Evolutionary conservation across 2,329 filamentous ascomycete species (phyloP), one percentile per base, ranked within the genome.

Genomic region (Sclerotiophoma versabilis): DNA sequence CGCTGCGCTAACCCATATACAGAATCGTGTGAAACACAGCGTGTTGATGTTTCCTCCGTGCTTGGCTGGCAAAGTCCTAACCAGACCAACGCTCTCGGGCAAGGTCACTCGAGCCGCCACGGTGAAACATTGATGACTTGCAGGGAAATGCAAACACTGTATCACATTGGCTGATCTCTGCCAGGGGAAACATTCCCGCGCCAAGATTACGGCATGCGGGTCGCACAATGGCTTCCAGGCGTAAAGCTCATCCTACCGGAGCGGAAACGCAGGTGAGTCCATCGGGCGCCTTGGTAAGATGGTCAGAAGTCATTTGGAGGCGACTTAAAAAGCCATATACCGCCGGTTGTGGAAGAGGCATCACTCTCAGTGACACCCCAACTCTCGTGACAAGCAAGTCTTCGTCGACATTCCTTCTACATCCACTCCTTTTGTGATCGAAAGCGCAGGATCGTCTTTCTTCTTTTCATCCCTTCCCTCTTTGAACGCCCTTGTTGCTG

Each of bases 361-460:
- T 63, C 63, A 64, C 64, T 64, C 52, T 54, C 59, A 46, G 63
- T 64, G 62, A 63, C 60, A 66, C 62, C 60, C 59, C 51, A 34
- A 63, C 60, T 52, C 62, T 61, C 57, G 53, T 62, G 62, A 68
- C 66, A 68, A 67, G 68, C 69, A 60, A 71, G 69, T 60, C 66
- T 68, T 71, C 51, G 59, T 66, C 61, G 34, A 64, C 53, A 57
- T 67, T 66, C 69, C 63, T 70, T 73, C 63, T 62, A 59, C 43
- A 57, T 65, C 69, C 63, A 65, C 50, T 69, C 59, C 26, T 60
- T 64, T 46, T 66, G 50, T 63, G 55, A 59, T 50, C 59, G 53
- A 53, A 63, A 68, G 61, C 69, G 70, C 70, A 59, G 65, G 69
- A 51, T 48, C 69, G 70, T 62, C 65, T 65, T 61, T 59, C 60